A percentile compares a stretch with the other conserved stretches of the same genome.
Evolutionary conservation across 192 early-diverging fungal genomes (phyloP).

Genomic region (Mycoemilia scoparia): DNA sequence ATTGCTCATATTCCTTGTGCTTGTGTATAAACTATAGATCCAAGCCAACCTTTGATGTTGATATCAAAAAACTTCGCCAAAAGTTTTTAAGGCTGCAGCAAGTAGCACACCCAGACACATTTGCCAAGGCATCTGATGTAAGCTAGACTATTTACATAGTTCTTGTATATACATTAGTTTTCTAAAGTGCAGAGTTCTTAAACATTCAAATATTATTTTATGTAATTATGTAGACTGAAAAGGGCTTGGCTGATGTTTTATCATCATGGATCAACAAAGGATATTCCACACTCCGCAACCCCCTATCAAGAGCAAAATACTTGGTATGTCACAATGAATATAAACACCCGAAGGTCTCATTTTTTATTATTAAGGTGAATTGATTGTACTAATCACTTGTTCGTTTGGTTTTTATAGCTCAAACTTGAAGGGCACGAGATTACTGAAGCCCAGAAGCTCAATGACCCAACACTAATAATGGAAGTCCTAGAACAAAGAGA

Average conservation of each 20-base stretch:
- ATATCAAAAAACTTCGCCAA: conserved; percentile 34
- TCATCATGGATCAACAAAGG: conserved; percentile 78
- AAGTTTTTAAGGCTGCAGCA: conserved; percentile 64
- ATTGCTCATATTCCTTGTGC: too few species aligned
- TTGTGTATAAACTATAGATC: too few species aligned
- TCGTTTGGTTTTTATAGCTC: conserved; percentile 17
- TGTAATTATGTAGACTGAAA: conserved; percentile 9
- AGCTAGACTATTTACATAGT: too few species aligned
- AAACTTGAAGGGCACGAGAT: conserved; percentile 33
- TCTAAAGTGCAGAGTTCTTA: too few species aligned
- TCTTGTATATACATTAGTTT: too few species aligned
- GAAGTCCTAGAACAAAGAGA: conserved; percentile 67
- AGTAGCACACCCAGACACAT: conserved; percentile 72
- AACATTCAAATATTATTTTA: too few species aligned
- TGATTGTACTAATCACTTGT: not conserved
- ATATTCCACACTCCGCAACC: conserved; percentile 58
- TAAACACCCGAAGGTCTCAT: too few species aligned
- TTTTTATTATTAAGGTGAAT: not conserved
- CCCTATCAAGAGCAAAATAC: conserved; percentile 64
- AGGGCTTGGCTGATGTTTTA: conserved; percentile 28
- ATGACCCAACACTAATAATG: conserved; percentile 58
- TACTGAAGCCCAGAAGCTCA: conserved; percentile 39
- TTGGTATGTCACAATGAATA: too few species aligned
- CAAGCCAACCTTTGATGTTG: conserved; percentile 45
- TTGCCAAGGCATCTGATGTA: conserved; percentile 16